Conservation (phyloP, 768 basidiomycete species). For the Kwoniella dejecticola region DNA sequence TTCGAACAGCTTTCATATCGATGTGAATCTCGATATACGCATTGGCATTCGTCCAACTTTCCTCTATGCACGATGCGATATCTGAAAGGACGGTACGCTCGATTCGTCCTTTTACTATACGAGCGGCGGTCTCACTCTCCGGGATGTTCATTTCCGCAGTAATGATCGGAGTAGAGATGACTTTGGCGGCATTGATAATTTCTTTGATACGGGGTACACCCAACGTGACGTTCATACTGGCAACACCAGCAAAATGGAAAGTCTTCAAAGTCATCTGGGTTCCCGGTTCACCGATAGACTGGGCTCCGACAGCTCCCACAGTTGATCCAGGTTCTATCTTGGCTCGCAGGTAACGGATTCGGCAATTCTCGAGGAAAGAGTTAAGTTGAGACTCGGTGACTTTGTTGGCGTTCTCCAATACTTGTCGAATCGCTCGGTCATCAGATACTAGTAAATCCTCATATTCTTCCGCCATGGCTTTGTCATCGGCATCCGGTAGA, state of each 20-base stretch:
- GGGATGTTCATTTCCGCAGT: conserved; percentile 85
- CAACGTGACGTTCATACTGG: conserved; percentile 98
- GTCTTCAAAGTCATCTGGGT: conserved; percentile 99
- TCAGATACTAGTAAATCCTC: conserved; percentile 71
- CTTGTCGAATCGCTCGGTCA: conserved; percentile 65
- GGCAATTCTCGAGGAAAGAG: conserved; percentile 80
- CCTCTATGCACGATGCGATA: conserved; percentile 87
- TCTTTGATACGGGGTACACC: conserved; percentile 99
- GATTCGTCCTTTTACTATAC: conserved; percentile 93
- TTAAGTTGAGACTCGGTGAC: conserved; percentile 80
- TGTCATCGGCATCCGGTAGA: conserved; percentile 71
- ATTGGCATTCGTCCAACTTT: conserved; percentile 91
- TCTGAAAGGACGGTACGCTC: conserved; percentile 95
- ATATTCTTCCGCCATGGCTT: conserved; percentile 72
- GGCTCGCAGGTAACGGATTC: conserved; percentile 89
- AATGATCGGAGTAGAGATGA: conserved; percentile 96
- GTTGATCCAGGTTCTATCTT: conserved; percentile 98
- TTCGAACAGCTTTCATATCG: conserved; percentile 81
- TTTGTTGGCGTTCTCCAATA: conserved; percentile 86
- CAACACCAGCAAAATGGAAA: conserved; percentile 99
- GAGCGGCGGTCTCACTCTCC: conserved; percentile 85
- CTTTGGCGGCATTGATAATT: conserved; percentile 98
- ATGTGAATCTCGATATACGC: conserved; percentile 92
- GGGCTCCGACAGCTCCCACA: conserved; percentile 96
- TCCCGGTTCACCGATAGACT: conserved; percentile 98